Percentiles rank a stretch among this genome's conserved stretches.
phyloP scores from a whole-genome alignment of 169 alveolate genomes.

The Plasmodium knowlesi region DNA sequence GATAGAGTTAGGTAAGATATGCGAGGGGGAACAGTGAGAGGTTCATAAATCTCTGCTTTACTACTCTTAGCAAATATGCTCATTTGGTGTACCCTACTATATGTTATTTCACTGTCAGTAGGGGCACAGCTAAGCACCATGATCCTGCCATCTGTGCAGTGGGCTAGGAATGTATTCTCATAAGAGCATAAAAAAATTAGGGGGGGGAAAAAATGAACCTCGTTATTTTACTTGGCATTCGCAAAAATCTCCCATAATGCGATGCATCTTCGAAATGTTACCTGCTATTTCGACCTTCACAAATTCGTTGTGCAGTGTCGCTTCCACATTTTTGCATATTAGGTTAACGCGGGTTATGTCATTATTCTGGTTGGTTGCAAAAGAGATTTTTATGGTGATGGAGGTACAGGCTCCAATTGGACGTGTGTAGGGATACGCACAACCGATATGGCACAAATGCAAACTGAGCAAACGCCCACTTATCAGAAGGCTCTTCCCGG shows the following conservation, averaged over 20 bases:
- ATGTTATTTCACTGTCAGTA: neutral
- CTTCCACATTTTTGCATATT: slow-evolving; percentile 72
- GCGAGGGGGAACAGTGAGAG: neutral
- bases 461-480: neutral
- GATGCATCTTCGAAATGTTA: neutral
- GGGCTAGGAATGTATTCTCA: neutral
- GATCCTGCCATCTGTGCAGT: neutral
- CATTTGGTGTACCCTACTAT: neutral
- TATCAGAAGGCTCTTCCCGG: neutral
- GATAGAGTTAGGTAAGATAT: neutral
- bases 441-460: neutral
- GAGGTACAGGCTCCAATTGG: neutral
- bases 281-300: slow-evolving; percentile 76
- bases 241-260: neutral
- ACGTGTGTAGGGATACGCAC: neutral
- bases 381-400: neutral
- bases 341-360: slow-evolving; percentile 63
- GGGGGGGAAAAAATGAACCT: neutral
- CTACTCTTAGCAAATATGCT: neutral
- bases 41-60: neutral
- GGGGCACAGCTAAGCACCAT: neutral
- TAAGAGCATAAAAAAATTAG: neutral
- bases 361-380: slow-evolving; percentile 26
- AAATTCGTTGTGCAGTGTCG: slow-evolving; percentile 67
- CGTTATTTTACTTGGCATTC: neutral